Evolutionary conservation across 352 stramenopile genomes (phyloP).

Genomic region (Albugo candida): DNA sequence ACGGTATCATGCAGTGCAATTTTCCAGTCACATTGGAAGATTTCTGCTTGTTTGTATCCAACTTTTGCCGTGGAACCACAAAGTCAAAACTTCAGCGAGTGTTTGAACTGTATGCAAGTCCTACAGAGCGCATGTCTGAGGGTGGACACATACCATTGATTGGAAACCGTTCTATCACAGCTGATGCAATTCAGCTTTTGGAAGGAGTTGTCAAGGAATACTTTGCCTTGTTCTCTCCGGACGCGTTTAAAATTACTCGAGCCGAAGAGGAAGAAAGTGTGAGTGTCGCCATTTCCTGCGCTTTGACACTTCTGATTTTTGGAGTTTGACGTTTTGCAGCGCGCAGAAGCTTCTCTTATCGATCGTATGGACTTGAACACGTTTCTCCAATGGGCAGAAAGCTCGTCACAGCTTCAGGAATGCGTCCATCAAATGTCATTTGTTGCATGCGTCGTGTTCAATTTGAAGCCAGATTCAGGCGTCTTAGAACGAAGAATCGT

Average conservation of each 20-base stretch:
- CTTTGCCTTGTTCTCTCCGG: neutral
- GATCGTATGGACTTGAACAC: too few relatives aligned
- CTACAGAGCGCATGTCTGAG: neutral
- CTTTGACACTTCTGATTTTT: too few relatives aligned
- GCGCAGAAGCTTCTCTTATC: too few relatives aligned
- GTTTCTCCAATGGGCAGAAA: slow-evolving; percentile 30
- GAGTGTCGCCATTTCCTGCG: too few relatives aligned
- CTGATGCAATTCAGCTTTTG: neutral
- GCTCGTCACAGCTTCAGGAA: slow-evolving; percentile 19
- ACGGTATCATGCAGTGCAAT: too few relatives aligned
- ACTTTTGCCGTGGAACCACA: slow-evolving; percentile 37
- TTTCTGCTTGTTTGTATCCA: slow-evolving; percentile 61
- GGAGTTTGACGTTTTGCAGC: too few relatives aligned
- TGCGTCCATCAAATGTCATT: slow-evolving; percentile 57
- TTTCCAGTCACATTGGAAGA: slow-evolving; percentile 32
- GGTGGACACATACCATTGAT: neutral
- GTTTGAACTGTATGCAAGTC: slow-evolving; percentile 36
- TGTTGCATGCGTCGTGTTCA: slow-evolving; percentile 50
- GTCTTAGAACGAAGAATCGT: slow-evolving; percentile 51
- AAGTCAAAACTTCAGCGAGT: slow-evolving; percentile 22
- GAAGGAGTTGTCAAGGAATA: neutral
- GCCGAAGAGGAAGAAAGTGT: too few relatives aligned
- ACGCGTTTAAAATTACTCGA: too few relatives aligned
- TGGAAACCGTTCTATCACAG: neutral
- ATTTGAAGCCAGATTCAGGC: slow-evolving; percentile 44